Base-by-base conservation (phyloP, 1,284 basidiomycete species). In the Cerrena zonata region DNA sequence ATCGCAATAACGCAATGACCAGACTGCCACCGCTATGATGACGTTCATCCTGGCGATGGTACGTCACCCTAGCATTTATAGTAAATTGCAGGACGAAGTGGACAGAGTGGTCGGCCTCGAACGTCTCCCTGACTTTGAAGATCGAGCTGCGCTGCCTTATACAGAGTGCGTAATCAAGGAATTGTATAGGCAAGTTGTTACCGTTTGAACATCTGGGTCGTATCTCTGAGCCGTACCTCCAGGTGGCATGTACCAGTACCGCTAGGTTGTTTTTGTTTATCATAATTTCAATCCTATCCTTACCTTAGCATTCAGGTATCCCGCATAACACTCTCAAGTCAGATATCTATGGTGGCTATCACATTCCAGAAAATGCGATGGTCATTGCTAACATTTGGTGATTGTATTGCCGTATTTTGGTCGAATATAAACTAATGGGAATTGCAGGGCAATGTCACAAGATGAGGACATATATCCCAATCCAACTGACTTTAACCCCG, bases 51-150 rank as follows among this genome's bases (percentile, higher is more conserved):
- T 79, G 23, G 72, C 76, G 2, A 78, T 80, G 76, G 63, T 74
- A 27, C 64, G 74, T 43, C 64, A 79, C 59, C 80, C 80, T 1
- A 65, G 73, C 4, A 74, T 74, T 1, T 71, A 75, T 55, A 63
- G 63, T 57, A 77, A 75, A 60, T 75, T 74, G 2, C 79, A 79
- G 57, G 66, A 65, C n/a, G 81, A 83, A 62, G 71, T 82, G 40
- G 80, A 82, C 59, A 52, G 56, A 27, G 73, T 79, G 3, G 63
- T 78, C 49, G 78, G 78, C 19, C 58, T 45, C 25, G 64, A 69
- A 42, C 67, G 75, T 18, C 67, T 81, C 26, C 76, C 77, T 15
- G 72, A 62, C 37, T 59, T 75, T 40, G 68, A 74, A 15, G 79
- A 81, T 62, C 65, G 74, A 48, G 64, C 68, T n/a, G 70, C 69